A percentile compares a stretch with the other conserved stretches of the same genome.
Conservation (phyloP, 208 protist genomes). For the Crithidia acanthocephali region DNA sequence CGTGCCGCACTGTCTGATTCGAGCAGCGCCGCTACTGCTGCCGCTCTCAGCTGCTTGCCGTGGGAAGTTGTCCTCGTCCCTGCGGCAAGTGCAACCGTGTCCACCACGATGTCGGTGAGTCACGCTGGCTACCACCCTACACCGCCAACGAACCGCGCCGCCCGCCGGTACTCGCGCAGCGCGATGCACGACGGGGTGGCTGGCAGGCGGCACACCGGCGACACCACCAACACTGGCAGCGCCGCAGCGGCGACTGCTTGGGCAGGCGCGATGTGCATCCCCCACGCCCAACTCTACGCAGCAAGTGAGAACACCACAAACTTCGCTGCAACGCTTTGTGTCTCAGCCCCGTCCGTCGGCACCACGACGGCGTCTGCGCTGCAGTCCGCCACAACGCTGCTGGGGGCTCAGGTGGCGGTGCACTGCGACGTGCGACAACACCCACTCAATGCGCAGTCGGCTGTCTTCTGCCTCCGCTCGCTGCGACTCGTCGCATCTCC, state of each 20-base stretch:
- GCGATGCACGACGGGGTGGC: background rate
- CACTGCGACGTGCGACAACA: constrained; percentile 21
- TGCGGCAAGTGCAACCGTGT: background rate
- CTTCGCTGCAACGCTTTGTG: constrained; percentile 17
- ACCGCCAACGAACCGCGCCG: background rate
- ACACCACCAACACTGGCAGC: no score
- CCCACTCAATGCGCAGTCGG: constrained; percentile 13
- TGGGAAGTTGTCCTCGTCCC: constrained; percentile 29
- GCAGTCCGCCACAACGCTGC: constrained; percentile 4
- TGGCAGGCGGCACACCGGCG: background rate
- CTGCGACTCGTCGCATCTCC: constrained; percentile 30
- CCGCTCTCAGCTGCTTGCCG: constrained; percentile 5
- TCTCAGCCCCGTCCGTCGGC: constrained; percentile 5
- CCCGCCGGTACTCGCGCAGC: constrained; percentile 19
- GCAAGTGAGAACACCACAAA: background rate
- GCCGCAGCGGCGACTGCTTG: background rate
- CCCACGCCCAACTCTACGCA: constrained; percentile 24
- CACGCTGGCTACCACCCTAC: background rate
- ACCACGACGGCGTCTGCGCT: background rate
- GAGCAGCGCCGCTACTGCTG: background rate
- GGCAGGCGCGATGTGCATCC: constrained; percentile 7
- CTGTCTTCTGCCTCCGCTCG: constrained; percentile 39
- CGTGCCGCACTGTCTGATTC: no score
- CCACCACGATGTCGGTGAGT: background rate
- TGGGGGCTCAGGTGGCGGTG: constrained; percentile 21